Base-by-base conservation (phyloP, 2,329 filamentous ascomycete species). In the Pseudogymnoascus sp. region DNA sequence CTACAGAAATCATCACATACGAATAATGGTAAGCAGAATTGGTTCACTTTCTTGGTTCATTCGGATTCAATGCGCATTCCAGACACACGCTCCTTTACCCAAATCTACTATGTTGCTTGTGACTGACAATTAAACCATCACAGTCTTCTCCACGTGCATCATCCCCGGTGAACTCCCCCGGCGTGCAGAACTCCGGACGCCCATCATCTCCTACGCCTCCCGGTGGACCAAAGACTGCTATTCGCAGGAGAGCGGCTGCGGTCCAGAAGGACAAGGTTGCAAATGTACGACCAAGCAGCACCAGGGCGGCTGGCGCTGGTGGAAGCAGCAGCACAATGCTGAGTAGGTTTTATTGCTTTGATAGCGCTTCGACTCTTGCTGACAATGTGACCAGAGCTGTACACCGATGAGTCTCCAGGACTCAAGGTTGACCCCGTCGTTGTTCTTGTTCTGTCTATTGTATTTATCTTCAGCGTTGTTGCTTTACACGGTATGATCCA, bases 381-480 rank as follows among this genome's bases (percentile, higher is more conserved):
- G 29, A 65, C 62, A 21, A 62, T 61, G 5, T 38, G 29, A 33
- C 46, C 65, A 92, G 89, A 86, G 78, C 88, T 99, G 50, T 99
- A 99, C 86, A 99, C 95, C 64, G 95, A 99, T 75, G 95, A 99
- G 82, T 96, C 91, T 68, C 95, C 95, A 64, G 95, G 95, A 67
- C 82, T 99, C 72, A 96, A 97, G 82, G 95, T 99, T 68, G 95
- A 99, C 77, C 95, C 95, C 21, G 95, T 99, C 65, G 93, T 99
- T 69, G 93, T 99, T 68, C 84, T 99, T 74, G 95, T 97, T 70
- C 83, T 99, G 71, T 96, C 91, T 73, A 86, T 99, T 72, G 95
- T 96, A 67, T 99, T 99, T 79, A 99, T 99, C 78, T 97, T 99
- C 82, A 95, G 90, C 74, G 95, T 99, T 74, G 95, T 99, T 73